A percentile compares a stretch with the other conserved stretches of the same genome.
phyloP scores from a whole-genome alignment of 139 green algal genomes.

The Mychonastes homosphaera region DNA sequence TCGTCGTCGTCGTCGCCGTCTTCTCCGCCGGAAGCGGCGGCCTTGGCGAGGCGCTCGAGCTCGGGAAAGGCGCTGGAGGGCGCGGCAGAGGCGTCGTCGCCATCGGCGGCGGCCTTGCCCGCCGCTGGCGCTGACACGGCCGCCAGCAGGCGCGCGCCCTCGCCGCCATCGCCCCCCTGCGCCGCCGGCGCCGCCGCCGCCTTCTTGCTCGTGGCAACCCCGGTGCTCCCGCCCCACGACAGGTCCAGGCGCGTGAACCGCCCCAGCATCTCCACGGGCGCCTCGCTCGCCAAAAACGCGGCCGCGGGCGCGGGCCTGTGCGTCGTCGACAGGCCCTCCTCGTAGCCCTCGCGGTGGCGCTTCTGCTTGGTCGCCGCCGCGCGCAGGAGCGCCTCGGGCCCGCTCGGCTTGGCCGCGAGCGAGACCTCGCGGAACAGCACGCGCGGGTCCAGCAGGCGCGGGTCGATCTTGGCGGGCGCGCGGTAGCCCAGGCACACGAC shows the following conservation, averaged over 20 bases:
- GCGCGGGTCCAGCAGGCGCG: slow-evolving; percentile 83
- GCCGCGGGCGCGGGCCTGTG: slow-evolving; percentile 36
- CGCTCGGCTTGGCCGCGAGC: slow-evolving; percentile 36
- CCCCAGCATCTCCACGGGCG: slow-evolving; percentile 84
- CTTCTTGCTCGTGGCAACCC: slow-evolving; percentile 10
- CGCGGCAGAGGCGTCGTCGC: background rate
- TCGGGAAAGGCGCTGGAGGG: too few relatives aligned
- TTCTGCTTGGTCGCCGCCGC: slow-evolving; percentile 65
- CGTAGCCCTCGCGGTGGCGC: slow-evolving; percentile 78
- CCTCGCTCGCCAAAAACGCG: slow-evolving; percentile 66
- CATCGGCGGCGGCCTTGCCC: background rate
- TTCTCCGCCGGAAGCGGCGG: background rate
- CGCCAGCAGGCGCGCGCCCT: background rate
- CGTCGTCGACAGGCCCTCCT: slow-evolving; percentile 71
- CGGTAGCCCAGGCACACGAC: slow-evolving; percentile 95
- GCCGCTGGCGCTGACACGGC: background rate
- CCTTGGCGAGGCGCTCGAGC: too few relatives aligned
- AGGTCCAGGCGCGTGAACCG: slow-evolving; percentile 37
- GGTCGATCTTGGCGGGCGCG: slow-evolving; percentile 93
- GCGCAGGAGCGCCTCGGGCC: slow-evolving; percentile 71
- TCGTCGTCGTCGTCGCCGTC: background rate
- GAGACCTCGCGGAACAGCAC: slow-evolving; percentile 70
- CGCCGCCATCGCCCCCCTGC: background rate
- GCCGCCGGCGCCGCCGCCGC: background rate
- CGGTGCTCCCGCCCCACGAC: background rate